A percentile compares a stretch with the other conserved stretches of the same genome.
phyloP scores from a whole-genome alignment of 1,284 basidiomycete genomes.

The Cutaneotrichosporon arboriforme region DNA sequence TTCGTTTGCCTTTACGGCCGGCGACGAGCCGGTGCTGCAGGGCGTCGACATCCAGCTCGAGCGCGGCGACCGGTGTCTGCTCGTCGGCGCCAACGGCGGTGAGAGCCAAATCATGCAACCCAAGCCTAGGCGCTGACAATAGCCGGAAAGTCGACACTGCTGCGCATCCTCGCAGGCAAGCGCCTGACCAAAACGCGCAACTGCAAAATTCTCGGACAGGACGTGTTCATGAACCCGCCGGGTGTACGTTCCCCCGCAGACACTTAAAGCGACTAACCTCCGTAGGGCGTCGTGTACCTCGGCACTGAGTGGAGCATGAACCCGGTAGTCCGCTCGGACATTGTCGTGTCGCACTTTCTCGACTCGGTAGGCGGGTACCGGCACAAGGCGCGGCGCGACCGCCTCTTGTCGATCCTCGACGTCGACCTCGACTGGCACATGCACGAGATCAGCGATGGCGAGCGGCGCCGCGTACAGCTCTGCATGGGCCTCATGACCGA shows the following conservation, averaged over 20 bases:
- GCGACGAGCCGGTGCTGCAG: constrained; percentile 53
- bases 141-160: constrained; percentile 92
- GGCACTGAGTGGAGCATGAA: constrained; percentile 95
- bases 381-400: constrained; percentile 81
- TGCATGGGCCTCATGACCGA: constrained; percentile 95
- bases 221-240: constrained; percentile 67
- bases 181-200: constrained; percentile 64
- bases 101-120: constrained; percentile 19
- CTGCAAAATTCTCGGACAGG: constrained; percentile 67
- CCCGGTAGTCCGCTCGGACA: constrained; percentile 88
- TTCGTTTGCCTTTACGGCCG: constrained; percentile 58
- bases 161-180: constrained; percentile 93
- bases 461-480: constrained; percentile 86
- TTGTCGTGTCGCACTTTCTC: constrained; percentile 80
- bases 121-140: neutral
- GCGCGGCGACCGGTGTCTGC: constrained; percentile 69
- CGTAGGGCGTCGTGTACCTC: constrained; percentile 80
- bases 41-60: constrained; percentile 63
- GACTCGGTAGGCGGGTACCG: constrained; percentile 94
- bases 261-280: constrained; percentile 1
- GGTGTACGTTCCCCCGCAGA: constrained; percentile 31
- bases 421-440: constrained; percentile 77
- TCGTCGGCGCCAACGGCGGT: constrained; percentile 91
- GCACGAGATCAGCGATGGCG: constrained; percentile 85
- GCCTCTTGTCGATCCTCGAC: constrained; percentile 83